Base-by-base conservation (phyloP, 192 early-diverging fungal species). In the Entomortierella parvispora region DNA sequence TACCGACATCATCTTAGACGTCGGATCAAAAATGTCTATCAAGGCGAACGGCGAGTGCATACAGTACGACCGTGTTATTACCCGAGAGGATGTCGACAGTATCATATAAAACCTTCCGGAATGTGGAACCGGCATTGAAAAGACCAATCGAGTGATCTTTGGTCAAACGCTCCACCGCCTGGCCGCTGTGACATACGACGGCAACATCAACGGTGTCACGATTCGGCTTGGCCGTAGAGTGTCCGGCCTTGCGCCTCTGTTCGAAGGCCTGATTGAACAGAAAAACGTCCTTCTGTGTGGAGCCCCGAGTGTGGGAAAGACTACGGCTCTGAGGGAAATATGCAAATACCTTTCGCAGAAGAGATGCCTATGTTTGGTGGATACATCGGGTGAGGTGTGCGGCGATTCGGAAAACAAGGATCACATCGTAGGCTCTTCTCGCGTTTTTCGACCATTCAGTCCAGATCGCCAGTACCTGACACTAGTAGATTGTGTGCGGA, bases 201-300 rank as follows among this genome's bases (percentile, higher is more conserved):
- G 59, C 12, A 4, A 3, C 46, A 62, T 62, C n/a, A 62, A 28
- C 0, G 59, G 59, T 45, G 11, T 62, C 15, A 62, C 59, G 7
- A 22, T 62, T 28, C 46, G 59, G 18, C 18, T 65, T 40, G 62
- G 62, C 43, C 51, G 62, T 32, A 65, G 26, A 12, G 51, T 65
- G 15, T 65, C 62, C 0, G 62, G 62, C 12, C 40, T 65, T 0
- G 18, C 53, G 28, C 62, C 62, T 17, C 18, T 65, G 15, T 65
- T 65, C 31, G 50, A 65, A 15, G 62, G 62, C 7, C 25, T 65
- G 1, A 18, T 65, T 5, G 62, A 65, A 18, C 0, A 65, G 2
- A 65, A 54, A 50, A 65, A 65, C 25, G 40, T 65, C 2, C 62
- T 65, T 18, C 18, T 65, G 51, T 65, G 62, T 45, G 62, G 62